A percentile compares a stretch with the other conserved stretches of the same genome.
These are phyloP conservation scores for Hamigera avellanea DNA, from an alignment of 495 filamentous ascomycete genomes.

Conservation along the genomic window DNA sequence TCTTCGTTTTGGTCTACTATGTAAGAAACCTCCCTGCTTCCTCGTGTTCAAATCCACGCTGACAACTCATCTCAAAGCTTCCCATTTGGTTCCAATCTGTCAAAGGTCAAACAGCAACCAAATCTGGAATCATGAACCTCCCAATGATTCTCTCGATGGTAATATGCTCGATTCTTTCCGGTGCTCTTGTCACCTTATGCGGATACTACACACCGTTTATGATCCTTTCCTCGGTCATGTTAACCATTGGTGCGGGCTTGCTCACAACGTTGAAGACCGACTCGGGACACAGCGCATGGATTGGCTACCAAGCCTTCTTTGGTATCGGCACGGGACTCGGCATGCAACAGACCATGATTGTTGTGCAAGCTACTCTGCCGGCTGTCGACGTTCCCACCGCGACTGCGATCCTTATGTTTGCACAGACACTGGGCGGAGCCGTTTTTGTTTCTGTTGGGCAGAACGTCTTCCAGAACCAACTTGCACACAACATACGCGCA, in stretches of 20 bases:
- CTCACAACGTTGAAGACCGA: slow-evolving; percentile 49
- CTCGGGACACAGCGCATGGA: slow-evolving; percentile 50
- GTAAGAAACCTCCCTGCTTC: slow-evolving; percentile 6
- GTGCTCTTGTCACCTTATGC: slow-evolving; percentile 45
- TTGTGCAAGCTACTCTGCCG: slow-evolving; percentile 54
- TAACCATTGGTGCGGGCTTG: slow-evolving; percentile 58
- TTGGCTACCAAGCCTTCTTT: slow-evolving; percentile 64
- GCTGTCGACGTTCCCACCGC: slow-evolving; percentile 53
- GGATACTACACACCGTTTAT: slow-evolving; percentile 76
- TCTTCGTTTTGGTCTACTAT: slow-evolving; percentile 55
- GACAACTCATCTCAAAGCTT: slow-evolving; percentile 29
- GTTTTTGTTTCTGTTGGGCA: slow-evolving; percentile 67
- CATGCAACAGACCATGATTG: slow-evolving; percentile 57
- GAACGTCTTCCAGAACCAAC: slow-evolving; percentile 64
- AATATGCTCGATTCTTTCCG: slow-evolving; percentile 47
- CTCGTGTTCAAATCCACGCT: slow-evolving; percentile 1
- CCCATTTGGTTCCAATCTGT: slow-evolving; percentile 89
- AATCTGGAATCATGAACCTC: slow-evolving; percentile 67
- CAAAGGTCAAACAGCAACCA: slow-evolving; percentile 52
- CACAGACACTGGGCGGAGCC: slow-evolving; percentile 60
- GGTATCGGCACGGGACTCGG: slow-evolving; percentile 60
- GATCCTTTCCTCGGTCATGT: slow-evolving; percentile 44
- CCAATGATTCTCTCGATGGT: slow-evolving; percentile 54
- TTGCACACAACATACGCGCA: slow-evolving; percentile 42
- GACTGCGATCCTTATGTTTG: slow-evolving; percentile 54